Evolutionary conservation across 1,284 basidiomycete species (phyloP).

Genomic region (Sporisorium reilianum): DNA sequence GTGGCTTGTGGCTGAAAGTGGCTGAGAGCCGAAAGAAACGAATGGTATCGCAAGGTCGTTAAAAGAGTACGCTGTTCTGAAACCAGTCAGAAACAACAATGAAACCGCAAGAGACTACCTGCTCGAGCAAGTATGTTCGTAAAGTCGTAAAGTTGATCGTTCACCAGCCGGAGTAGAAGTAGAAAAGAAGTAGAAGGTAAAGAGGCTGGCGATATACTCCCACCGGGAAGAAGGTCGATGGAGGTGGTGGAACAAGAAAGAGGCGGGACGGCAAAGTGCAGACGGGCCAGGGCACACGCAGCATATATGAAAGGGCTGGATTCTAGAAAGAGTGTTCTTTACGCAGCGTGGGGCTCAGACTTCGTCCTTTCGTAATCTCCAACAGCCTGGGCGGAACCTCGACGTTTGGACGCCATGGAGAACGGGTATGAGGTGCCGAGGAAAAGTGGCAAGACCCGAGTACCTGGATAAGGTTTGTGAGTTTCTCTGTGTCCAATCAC

Average conservation of each 20-base stretch:
- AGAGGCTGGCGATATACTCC: conserved; percentile 9
- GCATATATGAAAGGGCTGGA: neutral
- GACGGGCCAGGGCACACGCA: neutral
- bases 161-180: conserved; percentile 25
- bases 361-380: no score
- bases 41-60: conserved; percentile 5
- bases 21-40: neutral
- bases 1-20: neutral
- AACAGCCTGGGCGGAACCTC: no score
- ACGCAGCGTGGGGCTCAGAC: neutral
- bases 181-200: conserved; percentile 12
- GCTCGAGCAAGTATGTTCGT: conserved; percentile 9
- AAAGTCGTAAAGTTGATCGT: conserved; percentile 23
- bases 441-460: neutral
- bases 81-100: conserved; percentile 20
- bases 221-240: conserved; percentile 6
- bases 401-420: no score
- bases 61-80: conserved; percentile 14
- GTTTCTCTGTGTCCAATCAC: neutral
- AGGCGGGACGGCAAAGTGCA: neutral
- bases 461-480: neutral
- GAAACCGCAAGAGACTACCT: conserved; percentile 11
- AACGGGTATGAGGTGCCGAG: no score
- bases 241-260: conserved; percentile 5
- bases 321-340: neutral